Percentiles rank a stretch among this genome's conserved stretches.
These are phyloP conservation scores for Cladobotryum mycophilum DNA, from an alignment of 2,329 filamentous ascomycete species.

Conservation along the genomic window DNA sequence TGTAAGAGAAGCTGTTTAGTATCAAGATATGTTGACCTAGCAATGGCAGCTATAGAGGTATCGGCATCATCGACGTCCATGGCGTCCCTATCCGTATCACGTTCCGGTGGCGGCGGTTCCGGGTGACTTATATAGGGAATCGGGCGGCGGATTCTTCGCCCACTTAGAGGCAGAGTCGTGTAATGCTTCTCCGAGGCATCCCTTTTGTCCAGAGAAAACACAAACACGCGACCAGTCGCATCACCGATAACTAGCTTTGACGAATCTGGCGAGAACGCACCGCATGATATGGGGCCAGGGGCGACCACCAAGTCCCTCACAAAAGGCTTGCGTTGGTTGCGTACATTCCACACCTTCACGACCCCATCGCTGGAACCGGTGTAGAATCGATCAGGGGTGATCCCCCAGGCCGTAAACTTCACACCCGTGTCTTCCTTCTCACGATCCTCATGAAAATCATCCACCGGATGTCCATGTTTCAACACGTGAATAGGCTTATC, in stretches of 20 bases:
- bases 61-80: conserved; percentile 8
- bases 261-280: conserved; percentile 51
- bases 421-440: conserved; percentile 55
- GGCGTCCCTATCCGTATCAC: conserved; percentile 16
- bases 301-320: conserved; percentile 49
- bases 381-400: conserved; percentile 51
- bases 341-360: conserved; percentile 58
- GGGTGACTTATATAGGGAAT: conserved; percentile 44
- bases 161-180: conserved; percentile 29
- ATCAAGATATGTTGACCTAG: conserved; percentile 28
- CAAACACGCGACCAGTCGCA: conserved; percentile 52
- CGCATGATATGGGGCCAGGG: conserved; percentile 50
- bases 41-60: conserved; percentile 17
- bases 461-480: conserved; percentile 41
- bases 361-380: conserved; percentile 58
- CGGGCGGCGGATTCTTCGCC: conserved; percentile 37
- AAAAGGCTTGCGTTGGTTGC: conserved; percentile 36
- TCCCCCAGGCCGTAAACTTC: conserved; percentile 58
- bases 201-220: conserved; percentile 45
- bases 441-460: conserved; percentile 37
- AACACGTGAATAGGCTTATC: conserved; percentile 52
- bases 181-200: conserved; percentile 31
- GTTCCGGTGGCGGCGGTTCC: conserved; percentile 38
- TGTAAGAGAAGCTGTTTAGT: conserved; percentile 36
- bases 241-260: conserved; percentile 54